Conservation (phyloP, 768 basidiomycete species). For the Pleurotus ostreatus region DNA sequence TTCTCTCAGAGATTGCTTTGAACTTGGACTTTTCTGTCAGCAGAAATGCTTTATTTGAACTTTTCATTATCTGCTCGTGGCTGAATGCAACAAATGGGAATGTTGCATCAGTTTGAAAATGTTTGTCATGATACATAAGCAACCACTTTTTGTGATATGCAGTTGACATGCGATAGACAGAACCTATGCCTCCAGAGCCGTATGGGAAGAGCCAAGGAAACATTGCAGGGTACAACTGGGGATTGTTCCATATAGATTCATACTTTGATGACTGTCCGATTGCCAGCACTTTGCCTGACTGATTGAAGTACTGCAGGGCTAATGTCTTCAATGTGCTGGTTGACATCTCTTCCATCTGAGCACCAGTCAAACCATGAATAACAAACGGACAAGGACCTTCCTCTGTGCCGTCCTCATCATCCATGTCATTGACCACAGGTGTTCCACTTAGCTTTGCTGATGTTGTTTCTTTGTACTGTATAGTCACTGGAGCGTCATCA, state of each 20-base stretch:
- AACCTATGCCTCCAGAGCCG: conserved; percentile 30
- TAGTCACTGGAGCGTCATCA: conserved; percentile 17
- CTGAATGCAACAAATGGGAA: conserved; percentile 37
- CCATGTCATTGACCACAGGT: conserved; percentile 20
- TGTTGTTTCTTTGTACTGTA: conserved; percentile 17
- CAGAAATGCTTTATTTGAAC: conserved; percentile 14
- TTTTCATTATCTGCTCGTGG: conserved; percentile 29
- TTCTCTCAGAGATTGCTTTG: conserved; percentile 10
- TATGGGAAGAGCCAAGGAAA: conserved; percentile 41
- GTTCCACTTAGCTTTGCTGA: conserved; percentile 20
- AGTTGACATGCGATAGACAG: conserved; percentile 15
- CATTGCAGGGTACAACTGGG: conserved; percentile 29
- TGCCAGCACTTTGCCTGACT: conserved; percentile 20
- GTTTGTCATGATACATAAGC: conserved; percentile 35
- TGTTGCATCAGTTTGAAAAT: conserved; percentile 31
- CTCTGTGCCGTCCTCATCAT: conserved; percentile 16
- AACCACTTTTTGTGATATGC: conserved; percentile 20
- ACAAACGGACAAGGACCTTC: conserved; percentile 20
- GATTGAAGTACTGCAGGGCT: conserved; percentile 24
- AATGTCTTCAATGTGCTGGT: conserved; percentile 14
- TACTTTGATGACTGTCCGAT: conserved; percentile 22
- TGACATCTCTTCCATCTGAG: conserved; percentile 11
- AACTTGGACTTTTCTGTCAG: conserved; percentile 16
- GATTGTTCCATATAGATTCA: conserved; percentile 30
- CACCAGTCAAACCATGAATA: conserved; percentile 21